These are phyloP conservation scores for Telfairia occidentalis DNA, from an alignment of 331 rosid species.

Conservation along the genomic window DNA sequence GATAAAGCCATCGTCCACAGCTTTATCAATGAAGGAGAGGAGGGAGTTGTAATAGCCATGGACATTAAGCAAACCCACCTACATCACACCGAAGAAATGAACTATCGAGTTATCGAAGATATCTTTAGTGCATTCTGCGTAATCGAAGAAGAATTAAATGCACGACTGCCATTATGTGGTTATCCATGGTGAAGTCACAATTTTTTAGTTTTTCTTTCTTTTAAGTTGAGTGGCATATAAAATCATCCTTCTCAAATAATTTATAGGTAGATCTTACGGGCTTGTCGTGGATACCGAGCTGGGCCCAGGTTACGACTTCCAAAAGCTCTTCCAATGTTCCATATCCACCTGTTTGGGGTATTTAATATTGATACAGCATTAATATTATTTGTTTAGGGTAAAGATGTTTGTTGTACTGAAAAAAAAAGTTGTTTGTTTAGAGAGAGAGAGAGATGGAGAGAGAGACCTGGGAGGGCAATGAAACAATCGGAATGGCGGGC, in stretches of 20 bases:
- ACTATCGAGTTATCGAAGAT: background rate
- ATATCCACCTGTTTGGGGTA: slow-evolving; percentile 36
- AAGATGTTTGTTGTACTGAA: no score
- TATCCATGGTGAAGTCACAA: no score
- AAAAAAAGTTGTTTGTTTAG: no score
- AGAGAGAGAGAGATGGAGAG: slow-evolving; percentile 5
- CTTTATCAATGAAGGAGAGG: slow-evolving; percentile 45
- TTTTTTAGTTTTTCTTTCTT: no score
- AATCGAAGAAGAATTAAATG: background rate
- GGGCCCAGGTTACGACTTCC: slow-evolving; percentile 55
- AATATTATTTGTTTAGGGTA: background rate
- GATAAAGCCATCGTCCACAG: slow-evolving; percentile 51
- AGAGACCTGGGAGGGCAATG: slow-evolving; percentile 51
- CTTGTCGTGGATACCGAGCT: slow-evolving; percentile 52
- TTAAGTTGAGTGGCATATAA: no score
- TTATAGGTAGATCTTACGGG: slow-evolving; percentile 22
- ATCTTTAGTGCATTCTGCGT: background rate
- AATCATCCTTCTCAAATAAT: no score
- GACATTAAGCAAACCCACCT: slow-evolving; percentile 54
- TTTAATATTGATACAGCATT: background rate
- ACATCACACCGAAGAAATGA: background rate
- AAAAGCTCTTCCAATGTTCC: slow-evolving; percentile 50
- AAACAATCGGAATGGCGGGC: slow-evolving; percentile 54
- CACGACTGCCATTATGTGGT: background rate
- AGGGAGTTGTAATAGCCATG: slow-evolving; percentile 47